Evolutionary conservation across 2,329 filamentous ascomycete genomes (phyloP).

Genomic region (Sporothrix schenckii): DNA sequence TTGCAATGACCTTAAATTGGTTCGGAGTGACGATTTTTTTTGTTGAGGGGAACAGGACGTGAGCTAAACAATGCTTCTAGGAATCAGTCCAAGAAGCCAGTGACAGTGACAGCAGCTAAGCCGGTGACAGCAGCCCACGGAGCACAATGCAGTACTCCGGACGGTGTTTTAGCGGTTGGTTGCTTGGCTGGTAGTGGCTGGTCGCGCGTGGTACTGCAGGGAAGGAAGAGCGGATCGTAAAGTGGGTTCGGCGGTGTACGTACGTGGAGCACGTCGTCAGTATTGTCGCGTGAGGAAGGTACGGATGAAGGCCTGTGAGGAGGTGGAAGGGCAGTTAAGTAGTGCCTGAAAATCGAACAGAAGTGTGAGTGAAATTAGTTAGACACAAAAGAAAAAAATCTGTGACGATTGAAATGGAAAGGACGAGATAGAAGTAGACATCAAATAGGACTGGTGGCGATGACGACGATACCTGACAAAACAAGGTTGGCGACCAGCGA

Average conservation of each 20-base stretch:
- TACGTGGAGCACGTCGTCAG: background rate
- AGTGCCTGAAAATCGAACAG: background rate
- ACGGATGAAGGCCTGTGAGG: background rate
- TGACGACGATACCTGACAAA: slow-evolving; percentile 22
- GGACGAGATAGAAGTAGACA: background rate
- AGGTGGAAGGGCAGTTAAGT: background rate
- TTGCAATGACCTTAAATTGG: background rate
- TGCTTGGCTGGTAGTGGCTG: slow-evolving; percentile 3
- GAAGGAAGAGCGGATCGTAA: slow-evolving; percentile 15
- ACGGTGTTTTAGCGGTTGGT: background rate
- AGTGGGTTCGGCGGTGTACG: slow-evolving; percentile 15
- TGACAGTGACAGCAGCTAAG: no score
- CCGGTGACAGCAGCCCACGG: background rate
- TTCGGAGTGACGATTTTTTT: slow-evolving; percentile 5
- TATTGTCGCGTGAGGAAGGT: slow-evolving; percentile 19
- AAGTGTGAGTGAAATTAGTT: background rate
- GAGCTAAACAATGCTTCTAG: slow-evolving; percentile 18
- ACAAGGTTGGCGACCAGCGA: background rate
- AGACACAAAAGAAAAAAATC: background rate
- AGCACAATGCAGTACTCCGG: background rate
- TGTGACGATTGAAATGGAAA: background rate
- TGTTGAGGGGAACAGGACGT: background rate
- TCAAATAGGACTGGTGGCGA: background rate
- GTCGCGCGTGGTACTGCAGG: slow-evolving; percentile 3
- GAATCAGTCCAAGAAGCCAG: slow-evolving; percentile 3